Base-by-base conservation (phyloP, 2,329 filamentous ascomycete species). In the Aspergillus uvarum region DNA sequence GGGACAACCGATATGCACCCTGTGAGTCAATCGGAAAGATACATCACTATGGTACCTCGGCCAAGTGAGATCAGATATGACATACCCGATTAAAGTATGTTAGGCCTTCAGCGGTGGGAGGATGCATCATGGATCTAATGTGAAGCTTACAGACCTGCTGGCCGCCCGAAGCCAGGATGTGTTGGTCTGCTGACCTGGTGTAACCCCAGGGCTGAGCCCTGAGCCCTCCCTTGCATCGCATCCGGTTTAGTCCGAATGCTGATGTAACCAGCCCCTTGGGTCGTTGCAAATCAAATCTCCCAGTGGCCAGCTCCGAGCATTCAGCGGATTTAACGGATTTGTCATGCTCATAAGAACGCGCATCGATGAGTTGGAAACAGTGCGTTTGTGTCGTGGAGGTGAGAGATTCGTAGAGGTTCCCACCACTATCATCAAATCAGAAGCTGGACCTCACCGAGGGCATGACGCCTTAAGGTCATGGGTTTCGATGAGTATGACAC, bases 191-290 rank as follows among this genome's bases (percentile, higher is more conserved):
- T 69, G 67, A 68, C 62, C 57, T 54, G 42, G 32, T 38, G 29
- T 59, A 67, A 59, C 64, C 65, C 66, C 68, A 70, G 66, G 67
- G 65, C 60, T 68, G 29, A 67, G 64, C 68, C 69, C 70, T 72
- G 62, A 70, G 50, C 68, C 66, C 64, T 71, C 55, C 67, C 67
- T 68, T 69, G 62, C 62, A 59, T 65, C 58, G 56, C 47, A 67
- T 68, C 52, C 55, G 65, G 68, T 54, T 59, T 71, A 69, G 68
- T 55, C 56, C 38, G 47, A 47, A 60, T 59, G 58, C 60, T 67
- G 64, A 68, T 63, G 64, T 65, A 65, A 64, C 32, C 51, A 56
- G 22, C 35, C 44, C 44, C 50, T 57, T 32, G 19, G 42, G 42
- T 11, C 47, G 16, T n/a, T 19, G 38, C 38, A 44, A 44, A 44